phyloP scores from a whole-genome alignment of 148 eudicot species.

The Simmondsia chinensis region DNA sequence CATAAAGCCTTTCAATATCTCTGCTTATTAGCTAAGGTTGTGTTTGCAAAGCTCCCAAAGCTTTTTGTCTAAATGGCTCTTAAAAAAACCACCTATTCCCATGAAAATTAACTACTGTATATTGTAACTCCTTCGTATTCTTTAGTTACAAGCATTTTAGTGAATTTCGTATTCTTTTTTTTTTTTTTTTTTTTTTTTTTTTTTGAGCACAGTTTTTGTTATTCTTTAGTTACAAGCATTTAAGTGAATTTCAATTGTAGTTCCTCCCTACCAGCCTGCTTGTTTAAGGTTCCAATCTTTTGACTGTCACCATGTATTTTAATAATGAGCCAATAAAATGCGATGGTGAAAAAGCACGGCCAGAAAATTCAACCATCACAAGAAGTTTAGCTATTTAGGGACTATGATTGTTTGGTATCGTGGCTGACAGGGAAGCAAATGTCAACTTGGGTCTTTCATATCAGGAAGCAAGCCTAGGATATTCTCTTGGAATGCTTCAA shows the following conservation, averaged over 20 bases:
- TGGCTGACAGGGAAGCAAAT: conserved; percentile 49
- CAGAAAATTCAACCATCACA: conserved; percentile 11
- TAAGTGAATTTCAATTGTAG: neutral
- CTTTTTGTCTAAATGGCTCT: too few species aligned
- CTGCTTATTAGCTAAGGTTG: too few species aligned
- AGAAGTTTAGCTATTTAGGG: neutral
- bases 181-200: neutral
- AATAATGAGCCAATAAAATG: neutral
- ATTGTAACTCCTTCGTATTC: too few species aligned
- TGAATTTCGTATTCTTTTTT: too few species aligned
- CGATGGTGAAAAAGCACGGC: conserved; percentile 1
- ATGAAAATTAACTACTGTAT: too few species aligned
- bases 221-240: too few species aligned
- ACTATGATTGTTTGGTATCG: conserved; percentile 14
- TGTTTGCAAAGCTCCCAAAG: too few species aligned
- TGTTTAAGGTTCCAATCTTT: neutral
- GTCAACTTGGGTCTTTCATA: conserved; percentile 46
- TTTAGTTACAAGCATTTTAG: too few species aligned
- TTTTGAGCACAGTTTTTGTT: neutral
- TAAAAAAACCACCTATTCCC: too few species aligned
- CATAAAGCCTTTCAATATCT: too few species aligned
- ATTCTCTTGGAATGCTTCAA: conserved; percentile 19
- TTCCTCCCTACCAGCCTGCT: neutral
- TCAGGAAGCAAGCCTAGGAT: conserved; percentile 23
- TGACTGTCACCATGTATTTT: too few species aligned